Conservation (phyloP, 139 green algal genomes). For the Volvox africanus region DNA sequence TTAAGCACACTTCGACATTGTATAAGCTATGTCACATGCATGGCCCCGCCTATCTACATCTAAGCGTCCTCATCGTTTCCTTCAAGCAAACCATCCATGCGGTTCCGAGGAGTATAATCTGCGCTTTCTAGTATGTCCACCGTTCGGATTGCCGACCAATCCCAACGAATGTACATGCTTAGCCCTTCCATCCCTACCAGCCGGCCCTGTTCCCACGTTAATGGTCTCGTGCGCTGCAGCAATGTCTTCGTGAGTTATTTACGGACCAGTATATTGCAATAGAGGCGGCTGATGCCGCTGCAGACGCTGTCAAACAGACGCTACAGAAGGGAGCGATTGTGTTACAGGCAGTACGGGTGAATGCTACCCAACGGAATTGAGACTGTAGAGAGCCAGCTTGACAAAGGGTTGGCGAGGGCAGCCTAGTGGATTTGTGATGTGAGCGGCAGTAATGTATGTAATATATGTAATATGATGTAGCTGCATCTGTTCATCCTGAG, state of each 20-base stretch:
- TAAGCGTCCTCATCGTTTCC: background rate
- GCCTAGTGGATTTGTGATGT: too few relatives aligned
- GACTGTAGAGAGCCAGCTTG: too few relatives aligned
- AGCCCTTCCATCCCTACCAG: too few relatives aligned
- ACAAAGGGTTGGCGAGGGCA: too few relatives aligned
- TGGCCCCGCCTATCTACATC: background rate
- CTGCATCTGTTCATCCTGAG: too few relatives aligned
- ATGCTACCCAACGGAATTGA: slow-evolving; percentile 65
- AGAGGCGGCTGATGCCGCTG: slow-evolving; percentile 31
- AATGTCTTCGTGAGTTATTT: slow-evolving; percentile 60
- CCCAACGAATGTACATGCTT: too few relatives aligned
- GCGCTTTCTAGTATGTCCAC: slow-evolving; percentile 75
- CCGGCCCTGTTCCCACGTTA: too few relatives aligned
- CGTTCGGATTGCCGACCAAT: slow-evolving; percentile 54
- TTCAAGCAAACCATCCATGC: slow-evolving; percentile 79
- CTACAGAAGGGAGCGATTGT: slow-evolving; percentile 12
- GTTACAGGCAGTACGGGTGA: slow-evolving; percentile 67
- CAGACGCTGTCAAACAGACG: background rate
- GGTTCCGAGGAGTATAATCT: slow-evolving; percentile 59
- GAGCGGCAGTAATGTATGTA: too few relatives aligned
- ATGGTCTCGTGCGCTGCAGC: slow-evolving; percentile 62
- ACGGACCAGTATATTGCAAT: too few relatives aligned
- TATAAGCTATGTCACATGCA: too few relatives aligned
- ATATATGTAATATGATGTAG: too few relatives aligned
- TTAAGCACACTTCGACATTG: too few relatives aligned